Percentiles rank a stretch among this genome's conserved stretches.
Conservation (phyloP, 208 protist species). For the Trypanosoma caninum region DNA sequence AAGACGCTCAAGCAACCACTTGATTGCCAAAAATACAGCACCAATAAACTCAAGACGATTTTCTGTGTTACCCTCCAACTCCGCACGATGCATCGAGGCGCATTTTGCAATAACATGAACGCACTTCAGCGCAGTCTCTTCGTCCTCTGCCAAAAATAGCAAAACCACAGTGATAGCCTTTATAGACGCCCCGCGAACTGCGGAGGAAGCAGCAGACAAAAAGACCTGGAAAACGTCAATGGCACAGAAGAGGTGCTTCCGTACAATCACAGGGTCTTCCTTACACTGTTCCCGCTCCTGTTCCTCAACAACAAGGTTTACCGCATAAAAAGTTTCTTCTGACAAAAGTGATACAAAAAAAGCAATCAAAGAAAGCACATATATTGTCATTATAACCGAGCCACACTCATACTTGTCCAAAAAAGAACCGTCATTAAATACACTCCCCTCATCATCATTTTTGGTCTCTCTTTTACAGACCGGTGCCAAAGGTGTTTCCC, state of each 20-base stretch:
- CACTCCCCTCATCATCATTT: not conserved
- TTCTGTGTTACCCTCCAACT: slow-evolving; percentile 51
- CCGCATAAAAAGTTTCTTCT: not conserved
- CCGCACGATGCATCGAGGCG: slow-evolving; percentile 23
- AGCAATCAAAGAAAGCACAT: slow-evolving; percentile 19
- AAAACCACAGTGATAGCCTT: slow-evolving; percentile 62
- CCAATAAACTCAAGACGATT: slow-evolving; percentile 58
- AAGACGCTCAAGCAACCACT: slow-evolving; percentile 56
- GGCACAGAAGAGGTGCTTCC: slow-evolving; percentile 27
- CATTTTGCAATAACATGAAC: slow-evolving; percentile 32
- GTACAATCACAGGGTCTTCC: not conserved
- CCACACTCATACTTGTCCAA: not conserved
- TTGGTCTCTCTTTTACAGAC: not conserved
- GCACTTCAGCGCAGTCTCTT: slow-evolving; percentile 32
- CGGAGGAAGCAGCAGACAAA: slow-evolving; percentile 34
- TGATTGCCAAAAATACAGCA: slow-evolving; percentile 36
- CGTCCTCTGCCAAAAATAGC: slow-evolving; percentile 28
- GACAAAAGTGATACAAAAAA: slow-evolving; percentile 16
- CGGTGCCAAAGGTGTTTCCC: slow-evolving; percentile 13
- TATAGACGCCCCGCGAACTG: slow-evolving; percentile 58
- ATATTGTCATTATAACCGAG: not conserved
- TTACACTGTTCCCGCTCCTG: not conserved
- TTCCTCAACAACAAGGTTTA: not conserved
- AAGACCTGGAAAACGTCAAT: slow-evolving; percentile 35
- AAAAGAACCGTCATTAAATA: not conserved